Conservation (phyloP, 129 eudicot species). For the Flaveria robusta region DNA sequence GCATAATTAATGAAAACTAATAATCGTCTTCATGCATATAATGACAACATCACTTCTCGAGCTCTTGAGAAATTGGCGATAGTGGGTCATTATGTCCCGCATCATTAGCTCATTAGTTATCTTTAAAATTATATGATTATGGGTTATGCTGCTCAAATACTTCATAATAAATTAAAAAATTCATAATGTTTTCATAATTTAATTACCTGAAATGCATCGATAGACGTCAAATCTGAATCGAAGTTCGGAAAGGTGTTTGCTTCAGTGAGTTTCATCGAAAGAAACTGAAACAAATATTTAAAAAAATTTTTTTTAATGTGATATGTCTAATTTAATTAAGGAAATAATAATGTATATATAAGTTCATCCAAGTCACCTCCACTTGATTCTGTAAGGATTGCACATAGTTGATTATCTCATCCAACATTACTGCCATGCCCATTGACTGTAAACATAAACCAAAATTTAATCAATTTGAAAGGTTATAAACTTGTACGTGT, state of each 20-base stretch:
- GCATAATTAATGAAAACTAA: neutral
- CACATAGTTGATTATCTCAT: conserved; percentile 90
- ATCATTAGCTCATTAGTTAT: neutral
- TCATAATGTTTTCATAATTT: neutral
- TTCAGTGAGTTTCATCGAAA: conserved; percentile 81
- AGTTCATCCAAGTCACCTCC: conserved; percentile 53
- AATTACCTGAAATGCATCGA: conserved; percentile 61
- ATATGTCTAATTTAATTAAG: neutral
- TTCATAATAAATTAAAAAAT: neutral
- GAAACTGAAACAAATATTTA: conserved; percentile 58
- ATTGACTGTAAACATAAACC: conserved; percentile 58
- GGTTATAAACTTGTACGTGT: neutral
- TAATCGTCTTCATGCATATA: neutral
- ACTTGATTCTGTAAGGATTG: conserved; percentile 94
- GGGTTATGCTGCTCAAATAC: neutral
- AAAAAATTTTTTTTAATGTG: neutral
- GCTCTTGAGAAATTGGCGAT: neutral
- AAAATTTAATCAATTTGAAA: neutral
- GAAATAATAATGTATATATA: neutral
- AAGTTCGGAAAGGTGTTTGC: conserved; percentile 70
- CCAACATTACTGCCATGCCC: conserved; percentile 99
- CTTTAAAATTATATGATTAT: neutral
- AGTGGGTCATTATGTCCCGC: neutral
- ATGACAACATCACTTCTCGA: neutral
- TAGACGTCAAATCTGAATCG: conserved; percentile 48